phyloP scores from a whole-genome alignment of 805 yeast genomes.

The Scheffersomyces spartinae region DNA sequence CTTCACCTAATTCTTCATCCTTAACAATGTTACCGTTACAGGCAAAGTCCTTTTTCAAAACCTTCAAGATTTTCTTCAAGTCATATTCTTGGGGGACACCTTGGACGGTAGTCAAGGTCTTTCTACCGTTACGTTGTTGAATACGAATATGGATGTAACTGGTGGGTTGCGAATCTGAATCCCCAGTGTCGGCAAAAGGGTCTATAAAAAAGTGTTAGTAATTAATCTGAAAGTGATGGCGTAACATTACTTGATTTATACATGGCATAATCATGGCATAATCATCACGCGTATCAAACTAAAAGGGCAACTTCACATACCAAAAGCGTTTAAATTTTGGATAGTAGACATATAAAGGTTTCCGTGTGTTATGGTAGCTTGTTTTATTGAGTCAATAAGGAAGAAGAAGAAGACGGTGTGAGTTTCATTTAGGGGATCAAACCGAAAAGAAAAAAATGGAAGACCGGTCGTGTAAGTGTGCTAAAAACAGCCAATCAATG shows the following conservation, averaged over 20 bases:
- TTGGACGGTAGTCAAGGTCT: constrained; percentile 95
- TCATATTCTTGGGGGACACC: constrained; percentile 95
- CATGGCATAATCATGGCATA: neutral
- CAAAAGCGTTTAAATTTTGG: constrained; percentile 78
- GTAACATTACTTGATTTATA: neutral
- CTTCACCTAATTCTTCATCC: constrained; percentile 93
- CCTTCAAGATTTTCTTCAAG: constrained; percentile 84
- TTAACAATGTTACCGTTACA: constrained; percentile 97
- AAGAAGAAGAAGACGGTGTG: no score
- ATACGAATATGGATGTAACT: constrained; percentile 97
- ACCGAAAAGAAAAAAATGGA: no score
- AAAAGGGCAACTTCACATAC: constrained; percentile 19
- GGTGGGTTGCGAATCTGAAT: constrained; percentile 92
- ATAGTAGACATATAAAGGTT: constrained; percentile 77
- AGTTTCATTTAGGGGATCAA: no score
- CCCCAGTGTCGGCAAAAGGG: constrained; percentile 99
- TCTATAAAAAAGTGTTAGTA: constrained; percentile 30
- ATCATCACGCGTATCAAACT: neutral
- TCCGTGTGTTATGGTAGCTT: no score
- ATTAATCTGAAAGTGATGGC: constrained; percentile 4
- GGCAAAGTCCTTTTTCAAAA: constrained; percentile 94
- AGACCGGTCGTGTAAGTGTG: no score
- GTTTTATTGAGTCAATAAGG: no score
- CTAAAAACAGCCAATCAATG: no score
- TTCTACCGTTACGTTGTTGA: constrained; percentile 99